Base-by-base conservation (phyloP, 129 eudicot genomes). In the Saposhnikovia divaricata region DNA sequence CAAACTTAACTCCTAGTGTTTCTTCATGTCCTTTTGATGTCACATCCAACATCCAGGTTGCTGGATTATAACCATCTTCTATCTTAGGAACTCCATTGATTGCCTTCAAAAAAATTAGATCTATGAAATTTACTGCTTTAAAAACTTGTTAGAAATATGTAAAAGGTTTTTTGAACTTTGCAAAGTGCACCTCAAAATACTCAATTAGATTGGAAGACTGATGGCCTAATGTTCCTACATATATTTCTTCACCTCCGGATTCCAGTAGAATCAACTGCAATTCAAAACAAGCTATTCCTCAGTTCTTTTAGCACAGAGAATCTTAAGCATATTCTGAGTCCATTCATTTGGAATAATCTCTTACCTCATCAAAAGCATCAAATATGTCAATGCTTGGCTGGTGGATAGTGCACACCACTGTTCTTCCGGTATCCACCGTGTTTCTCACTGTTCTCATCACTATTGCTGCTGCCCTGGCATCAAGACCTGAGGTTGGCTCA, bases 401-500 rank as follows among this genome's bases (percentile, higher is more conserved):
- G 88, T 93, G 98, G 74, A 93, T 93, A 75, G 98, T 93, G 84
- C 97, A 92, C 65, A 92, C 97, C 39, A 92, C 97, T 31, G 97
- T 92, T 83, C 97, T 82, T 78, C 97, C 97, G 9, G 96, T 92
- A 75, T 92, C 92, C 37, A 92, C 97, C 0, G 97, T 92, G 91
- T 90, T 92, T 78, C 97, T 90, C 45, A 92, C 96, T 2, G 98
- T 89, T 81, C 98, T 91, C 98, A 93, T 93, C 43, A 93, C 96
- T 65, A 93, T 91, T 39, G 98, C 98, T 55, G 98, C 98, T n/a
- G 98, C 96, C 77, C 98, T 87, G 74, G 98, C 98, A 86, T 93
- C 98, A 61, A 93, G 96, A 40, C 98, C 98, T 14, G 98, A 93
- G 31, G 98, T 93, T 16, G 98, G 98, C 83, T 90, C 98, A 85